Conservation (phyloP, 257 asterid genomes). For the Euphrasia confusa region DNA sequence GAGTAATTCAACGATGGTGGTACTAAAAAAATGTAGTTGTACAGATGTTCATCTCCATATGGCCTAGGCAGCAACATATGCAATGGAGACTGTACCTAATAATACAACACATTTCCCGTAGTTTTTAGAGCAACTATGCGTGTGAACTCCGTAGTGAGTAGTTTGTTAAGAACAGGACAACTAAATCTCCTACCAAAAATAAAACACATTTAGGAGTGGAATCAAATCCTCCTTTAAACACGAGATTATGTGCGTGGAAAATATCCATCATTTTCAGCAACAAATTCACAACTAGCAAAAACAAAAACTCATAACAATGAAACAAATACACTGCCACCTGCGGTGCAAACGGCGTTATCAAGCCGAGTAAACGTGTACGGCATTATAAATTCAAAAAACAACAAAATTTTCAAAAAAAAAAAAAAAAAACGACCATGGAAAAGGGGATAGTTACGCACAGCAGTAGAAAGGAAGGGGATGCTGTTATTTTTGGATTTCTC, state of each 20-base stretch:
- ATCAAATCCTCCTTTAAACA: conserved; percentile 46
- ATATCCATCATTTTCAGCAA: background rate
- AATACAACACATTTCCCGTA: conserved; percentile 69
- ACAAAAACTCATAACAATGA: background rate
- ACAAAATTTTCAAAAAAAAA: background rate
- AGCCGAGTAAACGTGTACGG: too few relatives aligned
- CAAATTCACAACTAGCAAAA: conserved; percentile 2
- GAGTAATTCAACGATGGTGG: conserved; percentile 2
- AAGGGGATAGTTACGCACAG: conserved; percentile 65
- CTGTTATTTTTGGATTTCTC: conserved; percentile 83
- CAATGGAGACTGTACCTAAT: conserved; percentile 51
- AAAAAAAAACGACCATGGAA: background rate
- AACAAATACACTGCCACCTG: conserved; percentile 80
- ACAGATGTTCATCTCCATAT: conserved; percentile 69
- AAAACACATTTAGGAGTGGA: conserved; percentile 36
- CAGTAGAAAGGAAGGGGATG: conserved; percentile 89
- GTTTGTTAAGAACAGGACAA: conserved; percentile 93
- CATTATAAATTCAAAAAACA: conserved; percentile 36
- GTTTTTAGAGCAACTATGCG: conserved; percentile 90
- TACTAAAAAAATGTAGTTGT: background rate
- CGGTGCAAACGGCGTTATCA: conserved; percentile 68
- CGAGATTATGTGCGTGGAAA: too few relatives aligned
- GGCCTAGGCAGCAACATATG: conserved; percentile 45
- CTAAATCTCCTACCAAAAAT: conserved; percentile 69
- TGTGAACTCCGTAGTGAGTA: conserved; percentile 87